Evolutionary conservation across 2,329 filamentous ascomycete genomes (phyloP), one percentile per base, ranked within the genome.

Genomic region (Fusarium multiceps): DNA sequence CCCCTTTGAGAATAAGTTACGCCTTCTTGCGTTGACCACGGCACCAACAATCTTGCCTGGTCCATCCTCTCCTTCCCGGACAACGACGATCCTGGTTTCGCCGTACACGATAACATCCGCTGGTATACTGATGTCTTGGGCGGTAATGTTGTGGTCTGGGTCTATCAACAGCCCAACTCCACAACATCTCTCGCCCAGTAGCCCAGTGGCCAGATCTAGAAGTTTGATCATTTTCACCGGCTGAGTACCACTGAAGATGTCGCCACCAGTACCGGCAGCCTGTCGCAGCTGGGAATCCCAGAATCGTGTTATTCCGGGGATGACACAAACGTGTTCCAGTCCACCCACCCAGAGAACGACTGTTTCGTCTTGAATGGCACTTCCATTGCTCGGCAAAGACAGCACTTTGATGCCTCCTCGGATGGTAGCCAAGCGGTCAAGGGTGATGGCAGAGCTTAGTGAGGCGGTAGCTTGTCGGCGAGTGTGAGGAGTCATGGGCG

Each of bases 401-500:
- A 82, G 80, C 6, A 88, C 83, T 4, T 80, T 77, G n/a, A 89
- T 81, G 14, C 87, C 86, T 41, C 87, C 87, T 23, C 79, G 82
- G 6, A 88, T 82, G 2, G 83, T 78, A 7, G 84, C 81, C 3
- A 89, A 80, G 6, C 85, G 84, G 66, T 88, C 87, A 7, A 84
- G 80, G 0, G 84, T 83, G 9, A 80, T 76, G 0, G 77, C 78
- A 18, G 83, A 78, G 30, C 81, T 80, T 42, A 83, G 76, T 2
- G 82, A 82, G 13, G 82, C 80, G 6, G 86, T 80, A 7, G 83
- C 86, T 63, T 88, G 86, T 41, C 84, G 84, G 41, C 88, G 82
- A 12, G 87, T 88, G 65, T 89, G 87, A 1, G 88, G 88, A 2
- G 88, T 90, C 87, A 90, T 88, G 12, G 88, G 88, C 12, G 87